phyloP scores from a whole-genome alignment of 2,329 filamentous ascomycete genomes.

The Cytospora mali region DNA sequence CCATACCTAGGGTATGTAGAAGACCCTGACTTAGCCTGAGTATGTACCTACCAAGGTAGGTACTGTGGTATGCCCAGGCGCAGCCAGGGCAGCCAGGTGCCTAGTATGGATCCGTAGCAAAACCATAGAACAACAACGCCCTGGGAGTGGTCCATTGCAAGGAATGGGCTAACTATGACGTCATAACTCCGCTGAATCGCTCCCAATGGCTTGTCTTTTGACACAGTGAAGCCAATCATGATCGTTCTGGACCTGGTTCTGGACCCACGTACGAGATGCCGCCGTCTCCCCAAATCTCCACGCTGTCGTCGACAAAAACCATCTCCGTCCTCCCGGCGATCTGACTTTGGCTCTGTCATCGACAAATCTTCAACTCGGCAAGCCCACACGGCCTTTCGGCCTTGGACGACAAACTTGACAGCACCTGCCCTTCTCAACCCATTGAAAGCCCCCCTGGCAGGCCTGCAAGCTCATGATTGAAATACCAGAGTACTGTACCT shows the following conservation, averaged over 20 bases:
- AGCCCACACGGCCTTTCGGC: not conserved
- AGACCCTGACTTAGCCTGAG: too few species aligned
- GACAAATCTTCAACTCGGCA: not conserved
- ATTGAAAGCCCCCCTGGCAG: not conserved
- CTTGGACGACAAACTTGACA: too few species aligned
- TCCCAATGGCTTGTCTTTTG: not conserved
- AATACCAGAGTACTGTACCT: not conserved
- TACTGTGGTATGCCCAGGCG: too few species aligned
- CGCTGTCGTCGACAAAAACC: not conserved
- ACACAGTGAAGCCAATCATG: not conserved
- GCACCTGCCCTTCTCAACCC: too few species aligned
- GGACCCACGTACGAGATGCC: not conserved
- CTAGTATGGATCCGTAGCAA: not conserved
- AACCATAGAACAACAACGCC: not conserved
- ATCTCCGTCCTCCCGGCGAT: not conserved
- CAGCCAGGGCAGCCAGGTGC: too few species aligned
- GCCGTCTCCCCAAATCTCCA: not conserved
- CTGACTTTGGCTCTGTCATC: slow-evolving; percentile 1
- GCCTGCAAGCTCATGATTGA: not conserved
- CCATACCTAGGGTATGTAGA: too few species aligned
- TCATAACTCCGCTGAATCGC: not conserved
- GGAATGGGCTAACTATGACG: not conserved
- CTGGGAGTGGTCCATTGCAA: not conserved
- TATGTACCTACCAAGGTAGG: too few species aligned
- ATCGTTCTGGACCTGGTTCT: not conserved